Base-by-base conservation (phyloP, 106 monocot species). In the Dioscorea alata region DNA sequence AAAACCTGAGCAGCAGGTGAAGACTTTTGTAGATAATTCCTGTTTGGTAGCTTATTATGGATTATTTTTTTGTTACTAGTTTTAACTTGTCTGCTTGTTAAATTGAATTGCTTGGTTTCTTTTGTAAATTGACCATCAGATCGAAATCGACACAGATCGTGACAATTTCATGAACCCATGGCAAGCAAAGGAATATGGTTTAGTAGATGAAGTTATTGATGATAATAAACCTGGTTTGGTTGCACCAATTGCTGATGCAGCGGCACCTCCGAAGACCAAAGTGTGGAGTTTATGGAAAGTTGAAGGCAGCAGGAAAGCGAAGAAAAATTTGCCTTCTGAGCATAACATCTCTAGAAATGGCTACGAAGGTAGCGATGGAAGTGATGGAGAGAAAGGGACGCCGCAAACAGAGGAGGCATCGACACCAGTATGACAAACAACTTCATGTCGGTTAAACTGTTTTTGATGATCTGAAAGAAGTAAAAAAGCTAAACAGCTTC, bases 121-220 rank as follows among this genome's bases (percentile, higher is more conserved):
- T 33, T 33, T 35, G 4, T 64, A n/a, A 33, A 12, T 25, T 63
- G 20, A 17, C 13, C 35, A 23, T 49, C 63, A 97, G 96, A 89
- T 97, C 64, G 84, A 92, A 67, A 34, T 61, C 8, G 96, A 97
- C 69, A 92, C 92, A 13, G 86, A 92, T 64, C 84, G 86, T 56
- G 92, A 97, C 80, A 85, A 92, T 66, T 97, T 97, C 81, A 86
- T 97, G 96, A 89, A 87, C 60, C 83, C 96, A 8, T 97, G 96
- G 96, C 89, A 89, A 73, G 96, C 96, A 10, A 86, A 88, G 70
- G 96, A 92, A 74, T 97, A 97, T 71, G 96, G 96, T 7, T 79
- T 97, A 61, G 81, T 97, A 33, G 96, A 97, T 77, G 82, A 54
- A 8, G 79, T 97, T 54, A 85, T 97, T 61, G 92, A 97, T 73